These are phyloP conservation scores for Petunia axillaris DNA, from an alignment of 257 asterid genomes.

Conservation along the genomic window DNA sequence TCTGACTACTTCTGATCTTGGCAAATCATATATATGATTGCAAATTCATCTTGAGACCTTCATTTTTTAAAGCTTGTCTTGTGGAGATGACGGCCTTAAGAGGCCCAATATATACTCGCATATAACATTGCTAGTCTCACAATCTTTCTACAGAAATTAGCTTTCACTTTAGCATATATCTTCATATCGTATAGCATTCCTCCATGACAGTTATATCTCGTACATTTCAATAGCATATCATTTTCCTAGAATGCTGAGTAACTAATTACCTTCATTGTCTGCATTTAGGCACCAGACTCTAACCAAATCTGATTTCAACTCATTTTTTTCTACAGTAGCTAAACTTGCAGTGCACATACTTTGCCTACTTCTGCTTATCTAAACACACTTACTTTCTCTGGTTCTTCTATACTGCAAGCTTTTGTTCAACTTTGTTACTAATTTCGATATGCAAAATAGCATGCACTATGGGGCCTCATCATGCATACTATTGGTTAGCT, in stretches of 20 bases:
- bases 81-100: not conserved
- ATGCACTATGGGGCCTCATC: not conserved
- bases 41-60: not conserved
- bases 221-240: not conserved
- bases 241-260: not conserved
- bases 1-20: not conserved
- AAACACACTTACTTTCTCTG: not conserved
- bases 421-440: not conserved
- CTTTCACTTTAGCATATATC: not conserved
- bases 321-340: not conserved
- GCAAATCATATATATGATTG: not conserved
- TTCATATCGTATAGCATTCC: not conserved
- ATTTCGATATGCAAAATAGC: conserved; percentile 3
- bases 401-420: not conserved
- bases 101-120: conserved; percentile 17
- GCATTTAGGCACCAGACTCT: not conserved
- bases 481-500: not conserved
- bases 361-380: not conserved
- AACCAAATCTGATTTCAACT: not conserved
- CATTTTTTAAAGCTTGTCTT: not conserved
- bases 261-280: not conserved
- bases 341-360: not conserved
- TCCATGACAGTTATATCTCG: not conserved
- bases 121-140: conserved; percentile 9
- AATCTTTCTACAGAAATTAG: not conserved